A percentile compares a stretch with the other conserved stretches of the same genome.
These are phyloP conservation scores for Mastigamoeba balamuthi DNA, from an alignment of 78 protist genomes.

Conservation along the genomic window DNA sequence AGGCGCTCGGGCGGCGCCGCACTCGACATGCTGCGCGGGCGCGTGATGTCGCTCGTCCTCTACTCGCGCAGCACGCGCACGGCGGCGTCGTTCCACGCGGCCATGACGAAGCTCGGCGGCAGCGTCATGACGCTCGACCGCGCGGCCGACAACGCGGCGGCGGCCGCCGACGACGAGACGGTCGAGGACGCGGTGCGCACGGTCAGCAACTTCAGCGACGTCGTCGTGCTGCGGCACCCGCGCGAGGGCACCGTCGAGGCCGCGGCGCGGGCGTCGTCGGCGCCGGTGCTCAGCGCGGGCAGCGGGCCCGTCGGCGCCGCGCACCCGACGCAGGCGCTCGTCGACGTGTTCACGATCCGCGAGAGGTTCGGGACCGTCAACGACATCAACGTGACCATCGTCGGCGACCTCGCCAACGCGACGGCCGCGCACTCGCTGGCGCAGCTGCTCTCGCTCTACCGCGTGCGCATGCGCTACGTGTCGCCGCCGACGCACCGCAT, in stretches of 20 bases:
- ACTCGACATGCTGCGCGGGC: slow-evolving; percentile 39
- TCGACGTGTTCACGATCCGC: slow-evolving; percentile 82
- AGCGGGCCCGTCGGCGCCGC: slow-evolving; percentile 93
- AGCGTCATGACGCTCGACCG: slow-evolving; percentile 39
- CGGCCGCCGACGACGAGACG: slow-evolving; percentile 80
- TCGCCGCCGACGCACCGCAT: slow-evolving; percentile 42
- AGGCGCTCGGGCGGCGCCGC: slow-evolving; percentile 22
- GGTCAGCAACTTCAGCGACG: slow-evolving; percentile 74
- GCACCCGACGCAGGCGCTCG: slow-evolving; percentile 90
- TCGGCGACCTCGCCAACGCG: slow-evolving; percentile 87
- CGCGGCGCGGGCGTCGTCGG: slow-evolving; percentile 38
- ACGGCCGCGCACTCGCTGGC: slow-evolving; percentile 66
- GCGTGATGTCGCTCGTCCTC: slow-evolving; percentile 49
- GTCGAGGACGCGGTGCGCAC: slow-evolving; percentile 73
- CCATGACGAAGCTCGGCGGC: slow-evolving; percentile 87
- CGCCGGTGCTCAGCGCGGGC: slow-evolving; percentile 88
- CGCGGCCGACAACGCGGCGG: slow-evolving; percentile 2
- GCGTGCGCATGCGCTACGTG: slow-evolving; percentile 44
- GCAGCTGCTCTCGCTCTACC: slow-evolving; percentile 45
- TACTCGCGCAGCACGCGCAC: slow-evolving; percentile 88
- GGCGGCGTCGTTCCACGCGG: slow-evolving; percentile 73
- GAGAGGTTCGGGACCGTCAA: slow-evolving; percentile 85
- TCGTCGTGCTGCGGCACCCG: slow-evolving; percentile 84
- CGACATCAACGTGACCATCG: slow-evolving; percentile 60
- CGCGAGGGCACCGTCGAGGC: slow-evolving; percentile 40